Conservation (phyloP, 1,139 yeast genomes). For the Taphrina betulina region DNA sequence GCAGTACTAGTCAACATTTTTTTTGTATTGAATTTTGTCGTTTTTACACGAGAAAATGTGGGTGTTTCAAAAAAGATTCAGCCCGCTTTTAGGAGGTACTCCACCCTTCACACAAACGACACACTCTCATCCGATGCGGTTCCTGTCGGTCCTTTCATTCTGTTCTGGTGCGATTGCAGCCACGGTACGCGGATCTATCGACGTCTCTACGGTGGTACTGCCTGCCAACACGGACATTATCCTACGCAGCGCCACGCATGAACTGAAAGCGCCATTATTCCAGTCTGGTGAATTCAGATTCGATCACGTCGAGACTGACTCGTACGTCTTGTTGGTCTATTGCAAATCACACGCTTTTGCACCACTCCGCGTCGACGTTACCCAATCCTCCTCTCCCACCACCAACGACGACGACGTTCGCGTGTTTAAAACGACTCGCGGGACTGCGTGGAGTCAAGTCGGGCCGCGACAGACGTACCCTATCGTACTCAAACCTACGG, state of each 20-base stretch:
- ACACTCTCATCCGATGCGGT: too few relatives aligned
- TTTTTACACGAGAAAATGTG: too few relatives aligned
- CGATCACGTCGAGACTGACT: background rate
- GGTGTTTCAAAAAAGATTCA: too few relatives aligned
- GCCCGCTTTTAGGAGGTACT: too few relatives aligned
- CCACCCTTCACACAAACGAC: too few relatives aligned
- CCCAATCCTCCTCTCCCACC: background rate
- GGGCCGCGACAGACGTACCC: conserved; percentile 1
- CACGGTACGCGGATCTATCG: background rate
- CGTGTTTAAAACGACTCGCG: background rate
- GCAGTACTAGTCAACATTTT: too few relatives aligned
- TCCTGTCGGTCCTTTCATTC: too few relatives aligned
- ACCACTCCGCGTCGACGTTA: conserved; percentile 9
- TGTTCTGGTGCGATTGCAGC: background rate
- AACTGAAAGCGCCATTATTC: background rate
- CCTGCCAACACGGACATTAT: background rate
- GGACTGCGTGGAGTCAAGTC: background rate
- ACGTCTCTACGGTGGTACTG: background rate
- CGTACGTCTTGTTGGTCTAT: background rate
- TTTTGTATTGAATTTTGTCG: too few relatives aligned
- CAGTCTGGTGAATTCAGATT: background rate
- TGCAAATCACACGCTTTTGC: background rate
- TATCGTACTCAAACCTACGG: background rate
- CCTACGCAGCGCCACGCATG: background rate
- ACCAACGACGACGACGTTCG: background rate